phyloP scores from a whole-genome alignment of 495 filamentous ascomycete genomes.

The Penicillium samsonianum region DNA sequence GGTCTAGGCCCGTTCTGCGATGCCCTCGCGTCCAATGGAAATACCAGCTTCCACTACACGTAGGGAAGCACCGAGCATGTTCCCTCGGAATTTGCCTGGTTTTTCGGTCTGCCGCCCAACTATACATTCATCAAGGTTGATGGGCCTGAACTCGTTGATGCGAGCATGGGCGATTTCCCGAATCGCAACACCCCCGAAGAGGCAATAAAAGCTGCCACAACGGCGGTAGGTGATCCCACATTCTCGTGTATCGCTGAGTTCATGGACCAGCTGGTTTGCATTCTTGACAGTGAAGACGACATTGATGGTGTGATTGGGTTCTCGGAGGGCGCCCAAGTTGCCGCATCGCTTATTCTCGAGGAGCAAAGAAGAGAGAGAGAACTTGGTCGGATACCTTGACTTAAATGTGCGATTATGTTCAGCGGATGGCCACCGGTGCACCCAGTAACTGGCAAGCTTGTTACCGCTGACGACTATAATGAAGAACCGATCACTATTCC shows the following conservation, averaged over 20 bases:
- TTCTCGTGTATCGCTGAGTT: slow-evolving; percentile 13
- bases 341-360: slow-evolving; percentile 54
- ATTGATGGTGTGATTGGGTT: slow-evolving; percentile 55
- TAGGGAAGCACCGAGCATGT: slow-evolving; percentile 23
- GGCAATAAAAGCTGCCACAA: slow-evolving; percentile 16
- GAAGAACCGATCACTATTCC: slow-evolving; percentile 51
- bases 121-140: slow-evolving; percentile 23
- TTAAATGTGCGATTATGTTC: slow-evolving; percentile 59
- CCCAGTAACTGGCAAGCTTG: slow-evolving; percentile 39
- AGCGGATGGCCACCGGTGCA: slow-evolving; percentile 56
- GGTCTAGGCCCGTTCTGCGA: slow-evolving; percentile 25
- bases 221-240: slow-evolving; percentile 15
- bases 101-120: slow-evolving; percentile 36
- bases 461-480: slow-evolving; percentile 48
- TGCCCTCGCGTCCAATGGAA: slow-evolving; percentile 16
- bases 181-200: slow-evolving; percentile 26
- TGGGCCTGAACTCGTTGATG: slow-evolving; percentile 5
- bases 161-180: slow-evolving; percentile 26
- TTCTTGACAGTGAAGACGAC: slow-evolving; percentile 36
- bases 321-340: slow-evolving; percentile 62
- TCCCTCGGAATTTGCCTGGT: slow-evolving; percentile 20
- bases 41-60: slow-evolving; percentile 28
- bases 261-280: slow-evolving; percentile 22
- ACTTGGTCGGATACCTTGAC: slow-evolving; percentile 40
- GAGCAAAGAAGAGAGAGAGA: slow-evolving; percentile 41